Base-by-base conservation (phyloP, 2,329 filamentous ascomycete species). In the Sporothrix protearum region DNA sequence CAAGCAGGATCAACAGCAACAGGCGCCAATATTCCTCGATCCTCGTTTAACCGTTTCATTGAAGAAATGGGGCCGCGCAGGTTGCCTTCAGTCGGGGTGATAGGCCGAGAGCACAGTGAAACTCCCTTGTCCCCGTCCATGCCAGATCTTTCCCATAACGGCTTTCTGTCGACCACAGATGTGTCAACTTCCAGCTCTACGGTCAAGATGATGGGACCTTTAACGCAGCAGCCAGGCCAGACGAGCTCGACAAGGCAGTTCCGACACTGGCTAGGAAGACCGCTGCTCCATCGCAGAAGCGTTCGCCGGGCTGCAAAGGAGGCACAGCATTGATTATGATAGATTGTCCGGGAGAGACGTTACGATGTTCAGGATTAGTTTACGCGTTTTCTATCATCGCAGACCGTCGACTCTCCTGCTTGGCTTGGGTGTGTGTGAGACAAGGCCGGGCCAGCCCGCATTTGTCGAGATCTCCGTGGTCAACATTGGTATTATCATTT, bases 181-280 rank as follows among this genome's bases (percentile, higher is more conserved):
- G 25, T 68, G 1, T 55, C 69, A 14, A 19, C 39, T 5, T 19
- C 33, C n/a, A 71, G 63, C n/a, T 49, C 71, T 1, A 42, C 42
- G 2, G 42, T 36, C 30, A 22, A 64, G 79, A 78, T 36, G 80
- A 81, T 14, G 78, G 77, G 10, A 76, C 76, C 49, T 51, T 22
- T 47, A 71, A 30, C 70, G 28, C 59, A 9, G 8, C 61, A 47
- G 36, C 57, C 12, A 8, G 6, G 53, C 45, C 28, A 22, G 49
- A 2, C 39, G 19, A 10, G 30, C 7, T 64, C 57, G 28, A 25
- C 45, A 22, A 39, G 36, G 28, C 63, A 25, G n/a, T 25, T 12
- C 22, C 39, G 49, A 28, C 59, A 64, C 30, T 72, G 71, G 71
- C 51, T 72, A 19, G 63, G 61, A 39, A 47, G 57, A 8, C 53